Conservation (phyloP, 352 stramenopile species). For the Phytophthora lateralis region DNA sequence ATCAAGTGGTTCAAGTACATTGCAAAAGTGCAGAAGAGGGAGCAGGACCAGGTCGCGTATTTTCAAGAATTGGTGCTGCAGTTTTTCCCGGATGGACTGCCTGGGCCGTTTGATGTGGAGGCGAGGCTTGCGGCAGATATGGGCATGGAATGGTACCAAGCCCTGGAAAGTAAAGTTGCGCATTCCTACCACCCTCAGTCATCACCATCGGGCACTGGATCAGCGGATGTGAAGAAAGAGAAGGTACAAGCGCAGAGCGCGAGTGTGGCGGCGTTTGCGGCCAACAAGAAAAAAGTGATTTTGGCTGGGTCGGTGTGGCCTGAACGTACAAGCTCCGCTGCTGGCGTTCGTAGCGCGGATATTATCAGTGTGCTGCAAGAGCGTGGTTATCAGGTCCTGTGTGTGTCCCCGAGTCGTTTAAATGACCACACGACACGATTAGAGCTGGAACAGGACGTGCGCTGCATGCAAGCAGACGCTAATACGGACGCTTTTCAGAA, state of each 20-base stretch:
- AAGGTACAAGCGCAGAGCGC: conserved; percentile 21
- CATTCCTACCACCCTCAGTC: conserved; percentile 12
- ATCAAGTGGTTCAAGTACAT: conserved; percentile 87
- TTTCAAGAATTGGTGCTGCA: conserved; percentile 84
- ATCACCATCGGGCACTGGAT: neutral
- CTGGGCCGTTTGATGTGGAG: conserved; percentile 80
- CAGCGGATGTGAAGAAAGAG: neutral
- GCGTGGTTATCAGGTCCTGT: conserved; percentile 71
- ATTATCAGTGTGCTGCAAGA: conserved; percentile 72
- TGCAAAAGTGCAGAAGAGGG: conserved; percentile 36
- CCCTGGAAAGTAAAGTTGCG: conserved; percentile 59
- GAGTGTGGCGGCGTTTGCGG: conserved; percentile 51
- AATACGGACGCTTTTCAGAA: conserved; percentile 77
- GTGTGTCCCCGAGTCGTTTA: conserved; percentile 77
- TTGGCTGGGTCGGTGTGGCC: conserved; percentile 82
- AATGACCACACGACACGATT: conserved; percentile 71
- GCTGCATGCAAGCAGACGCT: conserved; percentile 72
- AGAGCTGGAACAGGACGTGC: conserved; percentile 47
- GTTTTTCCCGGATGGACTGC: conserved; percentile 79
- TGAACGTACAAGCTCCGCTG: conserved; percentile 87
- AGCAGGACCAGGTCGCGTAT: conserved; percentile 59
- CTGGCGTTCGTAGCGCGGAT: conserved; percentile 83
- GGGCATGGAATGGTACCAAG: conserved; percentile 71
- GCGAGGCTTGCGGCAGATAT: conserved; percentile 73
- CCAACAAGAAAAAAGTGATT: conserved; percentile 73